These are phyloP conservation scores for Vitis vinifera DNA, from an alignment of 164 flowering plant species.

Conservation along the genomic window DNA sequence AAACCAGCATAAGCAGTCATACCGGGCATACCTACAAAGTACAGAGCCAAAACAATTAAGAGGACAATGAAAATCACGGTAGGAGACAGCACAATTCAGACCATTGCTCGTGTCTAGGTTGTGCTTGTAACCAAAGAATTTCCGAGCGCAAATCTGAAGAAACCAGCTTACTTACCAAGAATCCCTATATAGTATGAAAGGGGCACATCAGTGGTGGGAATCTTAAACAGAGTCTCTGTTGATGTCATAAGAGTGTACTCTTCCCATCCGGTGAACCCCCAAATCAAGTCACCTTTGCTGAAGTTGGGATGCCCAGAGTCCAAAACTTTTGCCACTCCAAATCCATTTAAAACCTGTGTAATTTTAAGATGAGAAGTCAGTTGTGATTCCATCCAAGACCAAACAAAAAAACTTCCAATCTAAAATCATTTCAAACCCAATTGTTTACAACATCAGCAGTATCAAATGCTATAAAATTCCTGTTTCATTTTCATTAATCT, in stretches of 20 bases:
- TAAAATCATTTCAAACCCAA: no score
- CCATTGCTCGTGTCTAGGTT: no score
- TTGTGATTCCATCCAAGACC: not conserved
- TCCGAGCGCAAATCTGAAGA: no score
- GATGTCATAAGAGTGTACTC: constrained; percentile 31
- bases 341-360: constrained; percentile 28
- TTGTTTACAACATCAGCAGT: no score
- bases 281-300: constrained; percentile 22
- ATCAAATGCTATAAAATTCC: no score
- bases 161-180: constrained; percentile 23
- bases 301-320: constrained; percentile 27
- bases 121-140: no score
- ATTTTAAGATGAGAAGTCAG: not conserved
- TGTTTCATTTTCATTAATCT: no score
- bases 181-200: constrained; percentile 44
- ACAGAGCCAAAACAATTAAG: not conserved
- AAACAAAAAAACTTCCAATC: no score
- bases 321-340: constrained; percentile 45
- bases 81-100: no score
- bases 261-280: constrained; percentile 33
- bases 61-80: no score
- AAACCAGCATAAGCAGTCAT: constrained; percentile 62
- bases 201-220: constrained; percentile 47
- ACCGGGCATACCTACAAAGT: constrained; percentile 52
- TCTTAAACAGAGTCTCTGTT: constrained; percentile 25